A percentile compares a stretch with the other conserved stretches of the same genome.
Evolutionary conservation across 2,329 filamentous ascomycete genomes (phyloP).

Genomic region (Penicillium sp.): DNA sequence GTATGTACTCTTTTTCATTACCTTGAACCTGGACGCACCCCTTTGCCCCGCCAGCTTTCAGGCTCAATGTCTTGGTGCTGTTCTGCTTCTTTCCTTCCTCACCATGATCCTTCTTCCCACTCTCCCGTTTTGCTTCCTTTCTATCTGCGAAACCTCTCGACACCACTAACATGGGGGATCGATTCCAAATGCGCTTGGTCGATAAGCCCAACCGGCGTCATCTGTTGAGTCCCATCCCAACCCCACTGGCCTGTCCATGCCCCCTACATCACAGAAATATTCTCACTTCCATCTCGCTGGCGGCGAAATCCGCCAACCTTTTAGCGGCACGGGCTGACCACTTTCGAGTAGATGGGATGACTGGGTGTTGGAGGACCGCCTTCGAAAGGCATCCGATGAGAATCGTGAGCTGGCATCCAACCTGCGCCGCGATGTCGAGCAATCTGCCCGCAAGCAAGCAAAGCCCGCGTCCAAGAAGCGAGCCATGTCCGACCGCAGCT

Average conservation of each 20-base stretch:
- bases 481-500: conserved; percentile 42
- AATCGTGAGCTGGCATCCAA: conserved; percentile 79
- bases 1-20: conserved; percentile 49
- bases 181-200: neutral
- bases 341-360: conserved; percentile 75
- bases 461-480: conserved; percentile 41
- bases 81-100: neutral
- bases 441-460: conserved; percentile 32
- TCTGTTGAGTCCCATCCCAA: neutral
- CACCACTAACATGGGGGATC: neutral
- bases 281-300: neutral
- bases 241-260: neutral
- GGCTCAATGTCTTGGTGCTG: neutral
- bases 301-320: neutral
- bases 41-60: neutral
- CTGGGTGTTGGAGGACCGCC: conserved; percentile 90
- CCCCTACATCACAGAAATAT: neutral
- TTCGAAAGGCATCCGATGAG: conserved; percentile 91
- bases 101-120: neutral
- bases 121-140: neutral
- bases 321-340: conserved; percentile 9
- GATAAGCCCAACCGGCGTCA: neutral
- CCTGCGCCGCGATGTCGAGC: conserved; percentile 44
- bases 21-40: neutral
- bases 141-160: neutral